A percentile compares a stretch with the other conserved stretches of the same genome.
Evolutionary conservation across 139 green algal species (phyloP).

Genomic region (Raphidocelis subcapitata): DNA sequence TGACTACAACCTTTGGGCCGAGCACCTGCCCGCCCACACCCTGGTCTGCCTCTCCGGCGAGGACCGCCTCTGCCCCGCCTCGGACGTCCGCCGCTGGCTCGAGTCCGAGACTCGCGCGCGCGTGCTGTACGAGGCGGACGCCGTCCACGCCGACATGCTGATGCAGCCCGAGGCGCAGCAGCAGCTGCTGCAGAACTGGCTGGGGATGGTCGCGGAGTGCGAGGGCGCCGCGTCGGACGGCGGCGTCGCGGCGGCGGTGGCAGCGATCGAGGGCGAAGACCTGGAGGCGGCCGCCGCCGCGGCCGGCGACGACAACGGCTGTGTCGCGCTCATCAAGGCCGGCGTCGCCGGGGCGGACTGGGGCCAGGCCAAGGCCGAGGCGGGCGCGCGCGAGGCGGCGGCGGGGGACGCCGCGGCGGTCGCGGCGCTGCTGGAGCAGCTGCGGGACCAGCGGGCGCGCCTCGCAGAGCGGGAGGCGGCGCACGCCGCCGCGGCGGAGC

Average conservation of each 20-base stretch:
- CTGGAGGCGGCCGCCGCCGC: no score
- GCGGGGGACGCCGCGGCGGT: no score
- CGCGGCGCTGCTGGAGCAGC: no score
- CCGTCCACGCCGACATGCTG: not conserved
- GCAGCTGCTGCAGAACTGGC: not conserved
- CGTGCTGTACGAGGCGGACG: not conserved
- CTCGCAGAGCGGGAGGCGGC: no score
- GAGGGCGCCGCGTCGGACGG: not conserved
- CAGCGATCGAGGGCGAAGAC: not conserved
- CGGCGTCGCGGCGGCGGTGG: not conserved
- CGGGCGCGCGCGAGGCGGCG: no score
- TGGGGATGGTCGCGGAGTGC: not conserved
- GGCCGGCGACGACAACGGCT: no score
- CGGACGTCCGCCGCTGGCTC: not conserved
- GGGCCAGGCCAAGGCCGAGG: no score
- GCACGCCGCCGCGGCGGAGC: no score
- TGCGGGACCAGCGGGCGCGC: no score
- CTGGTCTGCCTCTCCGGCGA: constrained; percentile 37
- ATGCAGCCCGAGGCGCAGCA: not conserved
- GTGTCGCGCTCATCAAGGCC: no score
- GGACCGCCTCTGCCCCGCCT: constrained; percentile 20
- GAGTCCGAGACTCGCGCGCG: not conserved
- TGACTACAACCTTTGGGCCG: constrained; percentile 44
- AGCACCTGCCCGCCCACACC: constrained; percentile 35
- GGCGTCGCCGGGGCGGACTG: no score